Percentiles rank a stretch among this genome's conserved stretches.
phyloP scores from a whole-genome alignment of 1,284 basidiomycete species.

The Puccinia novopanici region DNA sequence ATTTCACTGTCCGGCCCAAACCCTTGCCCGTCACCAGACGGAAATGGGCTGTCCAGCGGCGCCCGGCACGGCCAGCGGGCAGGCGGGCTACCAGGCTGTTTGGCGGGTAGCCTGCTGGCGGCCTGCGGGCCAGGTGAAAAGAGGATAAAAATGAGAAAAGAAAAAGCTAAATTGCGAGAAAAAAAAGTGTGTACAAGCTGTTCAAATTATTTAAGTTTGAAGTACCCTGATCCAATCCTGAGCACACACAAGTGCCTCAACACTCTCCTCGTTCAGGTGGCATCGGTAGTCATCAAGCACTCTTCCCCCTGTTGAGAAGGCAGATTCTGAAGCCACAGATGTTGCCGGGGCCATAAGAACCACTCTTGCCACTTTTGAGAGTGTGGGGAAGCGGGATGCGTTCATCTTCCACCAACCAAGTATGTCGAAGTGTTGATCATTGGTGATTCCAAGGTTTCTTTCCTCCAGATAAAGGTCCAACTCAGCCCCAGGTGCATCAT shows the following conservation, averaged over 20 bases:
- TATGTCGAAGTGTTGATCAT: background rate
- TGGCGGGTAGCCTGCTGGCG: background rate
- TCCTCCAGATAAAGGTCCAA: conserved; percentile 1
- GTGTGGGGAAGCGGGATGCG: background rate
- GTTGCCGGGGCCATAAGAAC: conserved; percentile 5
- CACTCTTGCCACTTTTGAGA: background rate
- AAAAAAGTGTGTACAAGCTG: background rate
- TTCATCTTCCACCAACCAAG: conserved; percentile 5
- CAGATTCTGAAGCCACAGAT: background rate
- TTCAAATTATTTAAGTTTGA: background rate
- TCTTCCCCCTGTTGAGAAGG: background rate
- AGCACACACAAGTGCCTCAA: conserved; percentile 8
- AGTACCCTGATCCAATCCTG: background rate
- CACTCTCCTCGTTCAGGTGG: background rate
- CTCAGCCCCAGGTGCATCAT: background rate
- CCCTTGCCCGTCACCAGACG: background rate
- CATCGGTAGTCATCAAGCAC: background rate
- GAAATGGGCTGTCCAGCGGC: background rate
- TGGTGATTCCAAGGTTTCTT: background rate
- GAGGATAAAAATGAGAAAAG: background rate
- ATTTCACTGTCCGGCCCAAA: conserved; percentile 16
- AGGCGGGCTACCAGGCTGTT: background rate
- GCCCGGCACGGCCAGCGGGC: background rate
- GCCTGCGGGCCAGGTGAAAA: background rate
- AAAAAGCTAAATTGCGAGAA: background rate